Percentiles rank a stretch among this genome's conserved stretches.
Evolutionary conservation across 202 grass and related monocot genomes (phyloP).

Genomic region (Dendrocalamus latiflorus): DNA sequence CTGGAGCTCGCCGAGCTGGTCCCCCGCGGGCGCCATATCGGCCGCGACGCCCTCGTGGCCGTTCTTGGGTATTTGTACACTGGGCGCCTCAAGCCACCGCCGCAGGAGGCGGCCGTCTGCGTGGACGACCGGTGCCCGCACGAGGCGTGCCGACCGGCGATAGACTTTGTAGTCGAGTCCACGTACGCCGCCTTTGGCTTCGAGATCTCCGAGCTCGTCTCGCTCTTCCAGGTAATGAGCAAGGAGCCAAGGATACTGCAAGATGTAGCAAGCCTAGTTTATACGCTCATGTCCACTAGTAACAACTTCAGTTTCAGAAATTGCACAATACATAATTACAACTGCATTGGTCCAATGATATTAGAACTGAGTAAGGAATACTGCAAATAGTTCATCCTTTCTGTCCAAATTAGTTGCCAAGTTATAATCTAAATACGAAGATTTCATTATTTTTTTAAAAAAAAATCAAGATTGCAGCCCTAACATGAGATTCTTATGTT

Average conservation of each 20-base stretch:
- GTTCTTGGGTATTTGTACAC: conserved; percentile 66
- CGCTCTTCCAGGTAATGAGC: conserved; percentile 56
- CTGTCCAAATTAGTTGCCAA: not conserved
- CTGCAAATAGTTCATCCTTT: not conserved
- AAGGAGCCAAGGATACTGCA: not conserved
- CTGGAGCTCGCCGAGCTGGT: conserved; percentile 42
- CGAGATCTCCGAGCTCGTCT: conserved; percentile 65
- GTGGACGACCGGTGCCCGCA: conserved; percentile 45
- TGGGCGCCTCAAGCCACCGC: conserved; percentile 44
- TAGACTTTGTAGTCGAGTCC: conserved; percentile 60
- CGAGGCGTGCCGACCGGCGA: conserved; percentile 60
- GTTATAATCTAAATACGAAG: not conserved
- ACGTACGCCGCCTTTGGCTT: conserved; percentile 63
- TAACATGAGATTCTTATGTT: conserved; percentile 10
- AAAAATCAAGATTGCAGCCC: too few relatives aligned
- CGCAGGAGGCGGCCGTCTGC: conserved; percentile 45
- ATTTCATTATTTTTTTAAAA: too few relatives aligned
- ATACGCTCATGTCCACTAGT: not conserved
- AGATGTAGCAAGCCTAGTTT: not conserved
- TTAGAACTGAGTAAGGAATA: not conserved
- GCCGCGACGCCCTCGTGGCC: conserved; percentile 56
- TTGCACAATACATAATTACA: not conserved
- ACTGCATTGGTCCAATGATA: not conserved
- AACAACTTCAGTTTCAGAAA: not conserved
- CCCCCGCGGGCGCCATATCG: conserved; percentile 37